A percentile compares a stretch with the other conserved stretches of the same genome.
Conservation (phyloP, 805 yeast species). For the Kazachstania kunashirensis region DNA sequence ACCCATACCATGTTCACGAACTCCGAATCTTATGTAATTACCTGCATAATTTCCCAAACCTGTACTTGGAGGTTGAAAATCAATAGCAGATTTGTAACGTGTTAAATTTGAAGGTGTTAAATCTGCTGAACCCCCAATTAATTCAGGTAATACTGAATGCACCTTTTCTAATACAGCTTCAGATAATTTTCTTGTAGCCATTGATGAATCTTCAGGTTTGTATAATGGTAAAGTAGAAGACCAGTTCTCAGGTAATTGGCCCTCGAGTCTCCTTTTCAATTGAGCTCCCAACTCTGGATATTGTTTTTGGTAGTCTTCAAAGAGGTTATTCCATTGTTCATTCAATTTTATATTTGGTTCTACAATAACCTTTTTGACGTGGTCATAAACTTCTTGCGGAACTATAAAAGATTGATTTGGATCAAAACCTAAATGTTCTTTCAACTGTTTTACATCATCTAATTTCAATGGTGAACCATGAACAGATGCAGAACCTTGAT, state of each 20-base stretch:
- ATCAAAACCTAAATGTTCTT: constrained; percentile 76
- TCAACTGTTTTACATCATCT: constrained; percentile 83
- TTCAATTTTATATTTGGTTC: constrained; percentile 58
- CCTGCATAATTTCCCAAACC: constrained; percentile 82
- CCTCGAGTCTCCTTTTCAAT: constrained; percentile 63
- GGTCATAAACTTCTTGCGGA: constrained; percentile 72
- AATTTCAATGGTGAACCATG: constrained; percentile 95
- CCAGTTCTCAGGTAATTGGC: constrained; percentile 80
- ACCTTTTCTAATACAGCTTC: constrained; percentile 65
- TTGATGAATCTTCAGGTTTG: constrained; percentile 66
- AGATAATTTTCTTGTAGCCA: constrained; percentile 91
- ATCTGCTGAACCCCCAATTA: constrained; percentile 97
- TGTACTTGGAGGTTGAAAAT: constrained; percentile 82
- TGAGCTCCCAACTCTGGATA: constrained; percentile 76
- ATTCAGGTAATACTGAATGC: constrained; percentile 64
- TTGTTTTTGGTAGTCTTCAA: constrained; percentile 51
- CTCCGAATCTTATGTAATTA: constrained; percentile 95
- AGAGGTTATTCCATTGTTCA: constrained; percentile 60
- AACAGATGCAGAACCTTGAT: constrained; percentile 80
- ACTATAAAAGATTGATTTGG: constrained; percentile 71
- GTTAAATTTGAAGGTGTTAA: constrained; percentile 95
- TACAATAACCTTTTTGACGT: constrained; percentile 45
- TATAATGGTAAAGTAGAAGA: constrained; percentile 65
- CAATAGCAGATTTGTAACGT: constrained; percentile 71
- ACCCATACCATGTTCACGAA: constrained; percentile 99